Evolutionary conservation across 331 rosid species (phyloP).

Genomic region (Malus hybrid): DNA sequence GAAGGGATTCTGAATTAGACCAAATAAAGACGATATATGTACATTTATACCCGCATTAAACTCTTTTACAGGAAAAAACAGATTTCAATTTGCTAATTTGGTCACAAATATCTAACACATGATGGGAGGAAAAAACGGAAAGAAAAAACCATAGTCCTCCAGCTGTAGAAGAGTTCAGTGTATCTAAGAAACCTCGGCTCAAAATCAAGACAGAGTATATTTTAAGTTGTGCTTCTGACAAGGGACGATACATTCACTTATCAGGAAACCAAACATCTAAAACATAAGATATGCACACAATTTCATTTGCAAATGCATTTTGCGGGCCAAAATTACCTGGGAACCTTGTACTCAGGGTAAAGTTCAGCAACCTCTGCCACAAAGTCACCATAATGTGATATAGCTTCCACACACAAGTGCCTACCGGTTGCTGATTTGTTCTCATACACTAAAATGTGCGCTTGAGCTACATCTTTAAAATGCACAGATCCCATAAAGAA

Average conservation of each 20-base stretch:
- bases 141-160: too few relatives aligned
- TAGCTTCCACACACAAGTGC: conserved; percentile 68
- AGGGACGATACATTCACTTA: not conserved
- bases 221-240: too few relatives aligned
- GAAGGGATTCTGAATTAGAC: not conserved
- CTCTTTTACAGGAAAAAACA: too few relatives aligned
- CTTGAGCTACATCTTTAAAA: conserved; percentile 87
- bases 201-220: too few relatives aligned
- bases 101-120: too few relatives aligned
- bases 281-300: not conserved
- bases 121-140: too few relatives aligned
- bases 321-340: conserved; percentile 31
- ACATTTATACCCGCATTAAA: too few relatives aligned
- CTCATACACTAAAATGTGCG: conserved; percentile 81
- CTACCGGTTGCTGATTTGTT: conserved; percentile 78
- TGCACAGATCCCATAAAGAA: conserved; percentile 66
- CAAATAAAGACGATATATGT: too few relatives aligned
- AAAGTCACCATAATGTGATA: conserved; percentile 74
- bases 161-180: too few relatives aligned
- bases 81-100: too few relatives aligned
- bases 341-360: conserved; percentile 63
- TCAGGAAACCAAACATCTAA: not conserved
- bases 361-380: conserved; percentile 66
- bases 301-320: not conserved
- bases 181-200: too few relatives aligned